Conservation (phyloP, 1,284 basidiomycete genomes). For the Ustilago lituana region DNA sequence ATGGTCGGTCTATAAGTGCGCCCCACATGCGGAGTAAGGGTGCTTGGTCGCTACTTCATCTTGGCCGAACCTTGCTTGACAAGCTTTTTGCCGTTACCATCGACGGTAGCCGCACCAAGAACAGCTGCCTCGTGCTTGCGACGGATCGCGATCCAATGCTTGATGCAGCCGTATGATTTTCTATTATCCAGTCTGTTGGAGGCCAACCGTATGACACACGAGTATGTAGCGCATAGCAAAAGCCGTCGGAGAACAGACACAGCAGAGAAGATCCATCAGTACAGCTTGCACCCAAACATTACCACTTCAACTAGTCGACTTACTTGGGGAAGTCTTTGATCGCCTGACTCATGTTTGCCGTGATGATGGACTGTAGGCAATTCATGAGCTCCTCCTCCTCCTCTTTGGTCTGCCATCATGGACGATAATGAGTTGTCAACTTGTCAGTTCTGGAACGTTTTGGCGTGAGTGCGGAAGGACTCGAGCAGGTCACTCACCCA, state of each 20-base stretch:
- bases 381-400: slow-evolving; percentile 20
- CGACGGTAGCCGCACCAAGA: background rate
- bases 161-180: background rate
- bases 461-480: too few relatives aligned
- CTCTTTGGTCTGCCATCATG: slow-evolving; percentile 10
- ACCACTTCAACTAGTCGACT: too few relatives aligned
- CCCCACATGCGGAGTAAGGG: too few relatives aligned
- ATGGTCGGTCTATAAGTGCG: too few relatives aligned
- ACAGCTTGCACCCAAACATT: too few relatives aligned
- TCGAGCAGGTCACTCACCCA: too few relatives aligned
- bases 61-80: background rate
- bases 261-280: too few relatives aligned
- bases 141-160: background rate
- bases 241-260: too few relatives aligned
- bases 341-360: background rate
- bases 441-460: too few relatives aligned
- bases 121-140: background rate
- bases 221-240: too few relatives aligned
- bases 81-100: slow-evolving; percentile 1
- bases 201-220: too few relatives aligned
- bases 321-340: slow-evolving; percentile 17
- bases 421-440: background rate
- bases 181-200: background rate
- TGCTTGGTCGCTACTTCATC: background rate
- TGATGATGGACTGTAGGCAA: background rate